Evolutionary conservation across 257 asterid genomes (phyloP).

Genomic region (Ajuga chamaepitys): DNA sequence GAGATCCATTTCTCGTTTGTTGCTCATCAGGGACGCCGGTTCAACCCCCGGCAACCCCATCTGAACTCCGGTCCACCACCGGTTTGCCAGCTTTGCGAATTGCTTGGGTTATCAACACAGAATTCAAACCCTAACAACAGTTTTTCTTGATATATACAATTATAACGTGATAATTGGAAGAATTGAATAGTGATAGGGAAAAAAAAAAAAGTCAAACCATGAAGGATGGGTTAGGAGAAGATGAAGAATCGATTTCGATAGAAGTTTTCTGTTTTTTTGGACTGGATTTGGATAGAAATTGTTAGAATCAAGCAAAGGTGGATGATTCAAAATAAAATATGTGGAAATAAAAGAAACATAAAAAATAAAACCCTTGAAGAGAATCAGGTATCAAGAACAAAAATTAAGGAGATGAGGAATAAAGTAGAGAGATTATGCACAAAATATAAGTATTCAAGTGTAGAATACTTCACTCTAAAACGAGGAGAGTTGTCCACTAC

Average conservation of each 20-base stretch:
- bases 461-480: neutral
- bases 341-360: neutral
- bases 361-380: too few species aligned
- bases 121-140: neutral
- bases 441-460: neutral
- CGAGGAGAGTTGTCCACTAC: neutral
- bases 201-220: too few species aligned
- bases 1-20: constrained; percentile 22
- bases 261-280: too few species aligned
- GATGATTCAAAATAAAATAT: neutral
- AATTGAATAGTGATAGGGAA: neutral
- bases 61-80: constrained; percentile 58
- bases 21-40: constrained; percentile 24
- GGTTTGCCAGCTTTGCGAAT: constrained; percentile 36
- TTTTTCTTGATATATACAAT: neutral
- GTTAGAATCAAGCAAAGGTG: constrained; percentile 17
- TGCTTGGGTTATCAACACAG: too few species aligned
- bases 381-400: too few species aligned
- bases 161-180: neutral
- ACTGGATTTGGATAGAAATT: too few species aligned
- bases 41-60: constrained; percentile 39
- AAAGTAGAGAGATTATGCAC: too few species aligned
- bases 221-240: too few species aligned
- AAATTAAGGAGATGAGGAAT: too few species aligned
- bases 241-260: constrained; percentile 6